Evolutionary conservation across 2,329 filamentous ascomycete genomes (phyloP).

Genomic region (Colletotrichum tanaceti): DNA sequence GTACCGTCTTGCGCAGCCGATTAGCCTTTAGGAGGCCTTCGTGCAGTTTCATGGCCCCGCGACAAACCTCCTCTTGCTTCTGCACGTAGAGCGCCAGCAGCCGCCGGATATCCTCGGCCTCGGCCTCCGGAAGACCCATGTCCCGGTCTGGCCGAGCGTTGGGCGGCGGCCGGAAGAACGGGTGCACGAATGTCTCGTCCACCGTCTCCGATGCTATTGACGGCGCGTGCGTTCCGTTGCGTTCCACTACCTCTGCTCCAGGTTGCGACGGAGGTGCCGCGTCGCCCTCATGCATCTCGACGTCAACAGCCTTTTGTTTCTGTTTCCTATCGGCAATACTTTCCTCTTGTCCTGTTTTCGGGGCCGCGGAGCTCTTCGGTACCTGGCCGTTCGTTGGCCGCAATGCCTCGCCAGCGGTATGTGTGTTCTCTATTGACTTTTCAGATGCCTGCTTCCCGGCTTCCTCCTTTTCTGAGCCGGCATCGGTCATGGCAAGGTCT

Average conservation of each 20-base stretch:
- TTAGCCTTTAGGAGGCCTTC: conserved; percentile 79
- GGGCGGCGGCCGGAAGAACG: conserved; percentile 76
- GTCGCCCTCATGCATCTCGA: conserved; percentile 24
- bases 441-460: conserved; percentile 14
- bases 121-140: conserved; percentile 75
- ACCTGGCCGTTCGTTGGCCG: conserved; percentile 22
- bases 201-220: conserved; percentile 42
- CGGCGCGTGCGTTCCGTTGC: conserved; percentile 30
- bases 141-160: conserved; percentile 74
- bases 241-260: neutral
- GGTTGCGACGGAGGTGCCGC: conserved; percentile 6
- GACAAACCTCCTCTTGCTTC: conserved; percentile 86
- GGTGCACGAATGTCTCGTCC: conserved; percentile 72
- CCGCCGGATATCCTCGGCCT: conserved; percentile 82
- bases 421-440: conserved; percentile 20
- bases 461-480: conserved; percentile 23
- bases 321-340: conserved; percentile 26
- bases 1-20: conserved; percentile 75
- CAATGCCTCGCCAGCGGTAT: conserved; percentile 42
- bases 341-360: conserved; percentile 37
- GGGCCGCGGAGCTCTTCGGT: neutral
- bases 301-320: conserved; percentile 35
- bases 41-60: conserved; percentile 75
- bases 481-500: conserved; percentile 44
- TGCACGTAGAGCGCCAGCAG: conserved; percentile 82